A percentile compares a stretch with the other conserved stretches of the same genome.
These are phyloP conservation scores for Trichoderma reesei DNA, from an alignment of 495 filamentous ascomycete species.

Conservation along the genomic window DNA sequence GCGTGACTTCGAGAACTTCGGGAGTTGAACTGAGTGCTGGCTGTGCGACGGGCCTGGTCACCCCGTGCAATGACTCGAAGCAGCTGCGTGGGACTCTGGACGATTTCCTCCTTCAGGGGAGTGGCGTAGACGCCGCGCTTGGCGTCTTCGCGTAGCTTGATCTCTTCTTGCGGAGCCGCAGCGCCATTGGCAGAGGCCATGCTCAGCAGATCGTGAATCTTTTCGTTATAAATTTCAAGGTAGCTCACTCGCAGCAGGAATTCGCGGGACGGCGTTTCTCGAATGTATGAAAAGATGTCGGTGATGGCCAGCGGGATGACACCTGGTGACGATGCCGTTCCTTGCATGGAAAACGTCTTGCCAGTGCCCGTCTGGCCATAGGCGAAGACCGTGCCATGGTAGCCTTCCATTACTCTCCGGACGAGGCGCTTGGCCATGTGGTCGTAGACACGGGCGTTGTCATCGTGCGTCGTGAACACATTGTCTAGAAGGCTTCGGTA, in stretches of 20 bases:
- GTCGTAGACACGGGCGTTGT: slow-evolving; percentile 92
- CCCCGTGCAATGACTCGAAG: slow-evolving; percentile 91
- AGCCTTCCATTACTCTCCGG: slow-evolving; percentile 95
- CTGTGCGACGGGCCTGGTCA: slow-evolving; percentile 78
- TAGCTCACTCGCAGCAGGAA: slow-evolving; percentile 96
- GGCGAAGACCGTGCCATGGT: slow-evolving; percentile 95
- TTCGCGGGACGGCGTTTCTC: slow-evolving; percentile 89
- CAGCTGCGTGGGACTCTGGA: slow-evolving; percentile 92
- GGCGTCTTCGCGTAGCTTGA: slow-evolving; percentile 90
- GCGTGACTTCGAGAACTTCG: slow-evolving; percentile 96
- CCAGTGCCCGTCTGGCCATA: slow-evolving; percentile 99
- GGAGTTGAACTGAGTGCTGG: slow-evolving; percentile 92
- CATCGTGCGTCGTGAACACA: slow-evolving; percentile 84
- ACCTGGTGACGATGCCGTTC: slow-evolving; percentile 90
- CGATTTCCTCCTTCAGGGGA: slow-evolving; percentile 95
- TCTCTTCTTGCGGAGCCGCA: slow-evolving; percentile 63
- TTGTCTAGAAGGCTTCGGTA: slow-evolving; percentile 53
- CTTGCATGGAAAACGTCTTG: slow-evolving; percentile 99
- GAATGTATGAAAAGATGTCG: slow-evolving; percentile 97
- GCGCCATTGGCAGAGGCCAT: slow-evolving; percentile 45
- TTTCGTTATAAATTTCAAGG: slow-evolving; percentile 97
- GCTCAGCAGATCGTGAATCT: slow-evolving; percentile 85
- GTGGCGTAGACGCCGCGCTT: slow-evolving; percentile 95
- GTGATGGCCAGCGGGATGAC: slow-evolving; percentile 96
- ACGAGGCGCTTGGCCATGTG: slow-evolving; percentile 87